phyloP scores from a whole-genome alignment of 179 eudicot species.

The Drosera spatulata region DNA sequence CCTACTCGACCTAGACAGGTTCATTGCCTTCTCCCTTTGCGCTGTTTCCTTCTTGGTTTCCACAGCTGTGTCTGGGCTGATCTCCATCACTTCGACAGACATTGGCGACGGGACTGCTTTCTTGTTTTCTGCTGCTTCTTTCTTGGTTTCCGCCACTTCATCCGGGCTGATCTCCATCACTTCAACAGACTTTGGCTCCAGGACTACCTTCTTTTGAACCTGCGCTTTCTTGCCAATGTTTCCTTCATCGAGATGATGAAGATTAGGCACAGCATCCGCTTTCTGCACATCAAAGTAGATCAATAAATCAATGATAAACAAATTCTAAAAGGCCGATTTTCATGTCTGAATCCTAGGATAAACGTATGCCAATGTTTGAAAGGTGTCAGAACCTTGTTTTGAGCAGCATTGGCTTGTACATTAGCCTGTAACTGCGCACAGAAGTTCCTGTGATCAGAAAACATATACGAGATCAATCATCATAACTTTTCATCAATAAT shows the following conservation, averaged over 20 bases:
- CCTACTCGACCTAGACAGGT: no score
- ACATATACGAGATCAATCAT: background rate
- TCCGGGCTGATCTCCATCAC: constrained; percentile 80
- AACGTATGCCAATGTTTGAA: background rate
- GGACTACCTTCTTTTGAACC: constrained; percentile 32
- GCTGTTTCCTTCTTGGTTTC: constrained; percentile 16
- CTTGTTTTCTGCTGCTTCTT: constrained; percentile 14
- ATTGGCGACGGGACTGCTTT: background rate
- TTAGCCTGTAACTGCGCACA: constrained; percentile 78
- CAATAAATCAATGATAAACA: background rate
- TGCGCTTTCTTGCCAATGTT: constrained; percentile 19
- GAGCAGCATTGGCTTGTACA: constrained; percentile 42
- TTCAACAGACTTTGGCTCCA: constrained; percentile 39
- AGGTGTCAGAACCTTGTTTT: constrained; percentile 28
- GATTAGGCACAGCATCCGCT: constrained; percentile 2
- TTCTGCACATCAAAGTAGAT: constrained; percentile 12
- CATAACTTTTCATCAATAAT: background rate
- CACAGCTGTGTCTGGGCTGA: constrained; percentile 44
- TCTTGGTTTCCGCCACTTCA: constrained; percentile 15
- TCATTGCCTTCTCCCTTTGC: no score
- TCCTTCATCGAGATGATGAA: constrained; percentile 14
- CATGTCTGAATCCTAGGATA: background rate
- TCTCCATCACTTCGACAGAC: constrained; percentile 16
- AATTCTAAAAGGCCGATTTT: no score
- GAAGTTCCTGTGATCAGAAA: constrained; percentile 43